Evolutionary conservation across 1,284 basidiomycete species (phyloP).

Genomic region (Cryptococcus hybrid): DNA sequence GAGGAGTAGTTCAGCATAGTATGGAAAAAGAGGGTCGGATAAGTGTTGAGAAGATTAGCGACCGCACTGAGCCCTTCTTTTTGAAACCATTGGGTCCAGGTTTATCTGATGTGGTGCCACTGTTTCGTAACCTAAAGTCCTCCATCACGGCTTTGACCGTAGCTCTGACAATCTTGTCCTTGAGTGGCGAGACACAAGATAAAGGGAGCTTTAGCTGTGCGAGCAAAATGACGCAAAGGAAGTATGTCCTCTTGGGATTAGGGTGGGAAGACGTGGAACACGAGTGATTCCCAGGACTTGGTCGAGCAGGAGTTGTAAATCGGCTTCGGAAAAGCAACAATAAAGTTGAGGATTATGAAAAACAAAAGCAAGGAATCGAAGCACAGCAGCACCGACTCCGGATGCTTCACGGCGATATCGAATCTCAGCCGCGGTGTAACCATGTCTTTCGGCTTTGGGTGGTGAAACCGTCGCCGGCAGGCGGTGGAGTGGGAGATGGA

Average conservation of each 20-base stretch:
- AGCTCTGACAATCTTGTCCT: conserved; percentile 39
- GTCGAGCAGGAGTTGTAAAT: conserved; percentile 40
- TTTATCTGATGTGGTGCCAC: conserved; percentile 10
- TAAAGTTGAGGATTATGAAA: conserved; percentile 31
- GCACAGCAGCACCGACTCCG: conserved; percentile 37
- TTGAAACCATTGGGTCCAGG: conserved; percentile 20
- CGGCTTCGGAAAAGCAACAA: conserved; percentile 38
- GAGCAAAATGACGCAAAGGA: conserved; percentile 41
- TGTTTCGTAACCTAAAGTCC: conserved; percentile 19
- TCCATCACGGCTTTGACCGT: conserved; percentile 33
- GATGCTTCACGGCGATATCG: conserved; percentile 45
- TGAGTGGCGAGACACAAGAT: conserved; percentile 26
- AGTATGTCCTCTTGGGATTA: conserved; percentile 48
- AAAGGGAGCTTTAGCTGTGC: conserved; percentile 36
- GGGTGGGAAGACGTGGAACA: conserved; percentile 13
- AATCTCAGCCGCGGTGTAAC: conserved; percentile 47
- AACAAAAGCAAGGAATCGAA: conserved; percentile 35
- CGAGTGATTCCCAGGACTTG: conserved; percentile 41
- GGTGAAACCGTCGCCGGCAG: conserved; percentile 11
- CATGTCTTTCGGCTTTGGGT: conserved; percentile 22
- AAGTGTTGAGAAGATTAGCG: conserved; percentile 34
- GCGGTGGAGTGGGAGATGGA: conserved; percentile 18
- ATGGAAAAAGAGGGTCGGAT: conserved; percentile 37
- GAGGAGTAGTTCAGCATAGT: conserved; percentile 34
- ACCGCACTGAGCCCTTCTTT: conserved; percentile 36